Conservation (phyloP, 208 protist species). For the Crithidia bombi region DNA sequence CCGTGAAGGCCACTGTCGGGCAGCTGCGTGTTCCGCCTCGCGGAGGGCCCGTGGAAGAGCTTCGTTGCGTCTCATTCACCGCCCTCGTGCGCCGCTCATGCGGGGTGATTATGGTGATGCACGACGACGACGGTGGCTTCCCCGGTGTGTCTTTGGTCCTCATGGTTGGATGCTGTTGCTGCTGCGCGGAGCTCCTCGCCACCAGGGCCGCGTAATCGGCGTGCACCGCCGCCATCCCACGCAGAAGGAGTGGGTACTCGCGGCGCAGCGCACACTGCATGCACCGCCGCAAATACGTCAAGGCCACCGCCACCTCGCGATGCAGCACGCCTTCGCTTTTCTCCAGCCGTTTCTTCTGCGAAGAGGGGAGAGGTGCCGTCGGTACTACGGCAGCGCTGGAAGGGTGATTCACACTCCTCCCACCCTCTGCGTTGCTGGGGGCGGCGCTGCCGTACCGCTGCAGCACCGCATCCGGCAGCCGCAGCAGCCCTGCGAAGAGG, state of each 20-base stretch:
- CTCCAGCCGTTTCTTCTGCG: constrained; percentile 1
- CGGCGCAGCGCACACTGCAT: constrained; percentile 22
- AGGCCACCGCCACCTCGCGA: constrained; percentile 13
- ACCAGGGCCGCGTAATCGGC: not conserved
- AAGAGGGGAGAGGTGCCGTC: not conserved
- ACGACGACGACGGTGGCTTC: not conserved
- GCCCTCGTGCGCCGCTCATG: too few relatives aligned
- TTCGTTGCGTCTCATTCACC: not conserved
- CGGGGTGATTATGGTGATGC: not conserved
- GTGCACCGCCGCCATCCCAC: constrained; percentile 19
- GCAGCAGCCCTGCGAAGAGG: constrained; percentile 4
- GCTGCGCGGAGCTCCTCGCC: not conserved
- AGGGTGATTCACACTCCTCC: not conserved
- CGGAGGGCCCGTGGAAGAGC: not conserved
- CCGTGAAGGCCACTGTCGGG: constrained; percentile 1
- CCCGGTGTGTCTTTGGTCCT: too few relatives aligned
- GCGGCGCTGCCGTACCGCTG: constrained; percentile 3
- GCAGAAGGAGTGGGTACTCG: constrained; percentile 29
- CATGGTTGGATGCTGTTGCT: too few relatives aligned
- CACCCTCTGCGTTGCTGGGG: not conserved
- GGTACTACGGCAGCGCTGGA: constrained; percentile 2
- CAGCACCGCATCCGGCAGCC: constrained; percentile 5
- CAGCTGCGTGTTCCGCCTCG: not conserved
- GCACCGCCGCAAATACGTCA: constrained; percentile 18
- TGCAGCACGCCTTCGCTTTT: constrained; percentile 12